phyloP scores from a whole-genome alignment of 495 filamentous ascomycete species.

The Trichoderma virens region DNA sequence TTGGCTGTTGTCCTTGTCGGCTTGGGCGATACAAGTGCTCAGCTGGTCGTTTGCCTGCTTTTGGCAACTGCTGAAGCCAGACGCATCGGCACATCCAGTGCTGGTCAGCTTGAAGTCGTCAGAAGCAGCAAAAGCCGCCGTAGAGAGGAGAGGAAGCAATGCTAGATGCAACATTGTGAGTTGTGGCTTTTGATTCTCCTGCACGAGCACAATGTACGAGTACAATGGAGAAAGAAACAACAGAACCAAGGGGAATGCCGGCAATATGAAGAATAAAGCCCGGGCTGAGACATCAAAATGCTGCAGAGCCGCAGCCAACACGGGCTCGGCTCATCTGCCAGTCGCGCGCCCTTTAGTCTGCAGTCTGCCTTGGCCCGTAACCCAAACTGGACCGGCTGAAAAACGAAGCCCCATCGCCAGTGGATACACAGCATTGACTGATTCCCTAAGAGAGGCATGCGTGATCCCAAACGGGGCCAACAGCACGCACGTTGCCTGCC shows the following conservation, averaged over 20 bases:
- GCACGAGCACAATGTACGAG: no score
- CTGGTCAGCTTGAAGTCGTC: background rate
- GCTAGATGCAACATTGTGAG: background rate
- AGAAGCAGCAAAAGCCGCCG: background rate
- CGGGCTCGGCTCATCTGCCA: background rate
- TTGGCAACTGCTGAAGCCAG: background rate
- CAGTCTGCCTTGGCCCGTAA: background rate
- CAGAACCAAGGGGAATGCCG: background rate
- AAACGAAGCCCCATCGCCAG: background rate
- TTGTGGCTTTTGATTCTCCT: background rate
- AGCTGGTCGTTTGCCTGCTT: background rate
- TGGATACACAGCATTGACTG: background rate
- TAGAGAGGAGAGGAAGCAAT: background rate
- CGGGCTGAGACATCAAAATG: background rate
- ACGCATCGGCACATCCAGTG: background rate
- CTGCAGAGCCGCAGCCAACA: background rate
- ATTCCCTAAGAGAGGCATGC: background rate
- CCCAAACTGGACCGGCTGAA: background rate
- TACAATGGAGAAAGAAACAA: background rate
- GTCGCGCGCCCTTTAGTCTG: background rate
- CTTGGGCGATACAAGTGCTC: background rate
- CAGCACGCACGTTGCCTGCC: background rate
- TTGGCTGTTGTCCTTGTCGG: slow-evolving; percentile 1
- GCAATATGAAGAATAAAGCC: background rate
- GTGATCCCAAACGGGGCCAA: background rate